These are phyloP conservation scores for Fraxinus xanthoxyloides DNA, from an alignment of 305 asterid genomes.

Conservation along the genomic window DNA sequence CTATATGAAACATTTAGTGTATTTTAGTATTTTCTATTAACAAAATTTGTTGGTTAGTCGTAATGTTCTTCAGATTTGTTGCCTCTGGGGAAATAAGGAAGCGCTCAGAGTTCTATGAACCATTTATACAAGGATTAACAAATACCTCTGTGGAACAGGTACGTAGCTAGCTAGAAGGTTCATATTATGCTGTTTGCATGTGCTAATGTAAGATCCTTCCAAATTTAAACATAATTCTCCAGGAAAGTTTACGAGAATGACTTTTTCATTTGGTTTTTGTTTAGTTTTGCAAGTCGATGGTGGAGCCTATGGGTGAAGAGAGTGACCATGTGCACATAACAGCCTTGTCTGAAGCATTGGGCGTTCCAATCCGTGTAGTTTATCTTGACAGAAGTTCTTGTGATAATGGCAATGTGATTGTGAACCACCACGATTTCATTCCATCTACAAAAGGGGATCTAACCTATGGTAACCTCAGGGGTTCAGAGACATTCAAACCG, in stretches of 20 bases:
- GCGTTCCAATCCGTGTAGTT: slow-evolving; percentile 80
- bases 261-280: slow-evolving; percentile 11
- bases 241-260: neutral
- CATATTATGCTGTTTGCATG: neutral
- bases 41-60: slow-evolving; percentile 52
- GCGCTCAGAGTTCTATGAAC: slow-evolving; percentile 82
- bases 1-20: neutral
- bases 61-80: slow-evolving; percentile 97
- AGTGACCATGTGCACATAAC: slow-evolving; percentile 96
- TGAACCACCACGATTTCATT: slow-evolving; percentile 87
- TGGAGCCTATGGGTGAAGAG: slow-evolving; percentile 99
- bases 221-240: neutral
- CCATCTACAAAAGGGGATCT: slow-evolving; percentile 36
- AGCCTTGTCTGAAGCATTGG: slow-evolving; percentile 87
- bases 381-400: slow-evolving; percentile 90
- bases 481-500: slow-evolving; percentile 39
- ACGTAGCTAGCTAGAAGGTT: slow-evolving; percentile 11
- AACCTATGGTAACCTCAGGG: slow-evolving; percentile 17
- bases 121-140: slow-evolving; percentile 81
- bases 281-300: slow-evolving; percentile 95
- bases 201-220: neutral
- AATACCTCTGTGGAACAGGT: slow-evolving; percentile 87
- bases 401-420: slow-evolving; percentile 66
- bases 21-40: slow-evolving; percentile 21
- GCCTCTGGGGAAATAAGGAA: slow-evolving; percentile 86